Base-by-base conservation (phyloP, 306 rosid species). In the Vachellia collinsii region DNA sequence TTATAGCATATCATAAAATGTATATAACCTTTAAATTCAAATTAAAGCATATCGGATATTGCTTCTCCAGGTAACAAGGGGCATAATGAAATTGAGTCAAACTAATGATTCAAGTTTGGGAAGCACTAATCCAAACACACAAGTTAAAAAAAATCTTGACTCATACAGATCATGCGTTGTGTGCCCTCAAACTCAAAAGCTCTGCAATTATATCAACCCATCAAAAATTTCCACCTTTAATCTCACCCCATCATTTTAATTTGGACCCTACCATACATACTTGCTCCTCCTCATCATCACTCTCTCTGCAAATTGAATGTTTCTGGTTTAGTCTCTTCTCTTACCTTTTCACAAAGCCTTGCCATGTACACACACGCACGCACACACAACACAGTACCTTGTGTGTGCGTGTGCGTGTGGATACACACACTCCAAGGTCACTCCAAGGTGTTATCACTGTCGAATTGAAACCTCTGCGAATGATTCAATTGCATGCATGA, bases 261-360 rank as follows among this genome's bases (percentile, higher is more conserved):
- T 54, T 47, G 75, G 75, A 12, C 75, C 79, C 59, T 11, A 47
- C 69, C 19, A 8, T 29, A 62, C 38, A 25, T 48, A 48, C 36
- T 39, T 66, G 63, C 37, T 53, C 63, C 51, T 51, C 19, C 23
- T 80, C 61, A 29, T 64, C 6, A 11, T 23, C 46, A 76, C 9
- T 46, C 51, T 1, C 36, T 7, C 44, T 23, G 70, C 20, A 39
- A 22, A 22, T 17, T 42, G 61, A 61, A 6, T 48, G 58, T 36
- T 43, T 16, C 16, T 42, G 20, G 6, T 19, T 42, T 17, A 11
- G 12, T 9, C 36, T 8, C 4, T 19, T 56, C 64, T 59, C 11
- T 59, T 23, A 23, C 66, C 17, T 23, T 59, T 37, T 59, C 16
- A 8, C 12, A 54, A 48, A 29, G 34, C 34, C 34, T 29, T 44